Base-by-base conservation (phyloP, 2,329 filamentous ascomycete genomes). In the Cladosporium oxysporum region DNA sequence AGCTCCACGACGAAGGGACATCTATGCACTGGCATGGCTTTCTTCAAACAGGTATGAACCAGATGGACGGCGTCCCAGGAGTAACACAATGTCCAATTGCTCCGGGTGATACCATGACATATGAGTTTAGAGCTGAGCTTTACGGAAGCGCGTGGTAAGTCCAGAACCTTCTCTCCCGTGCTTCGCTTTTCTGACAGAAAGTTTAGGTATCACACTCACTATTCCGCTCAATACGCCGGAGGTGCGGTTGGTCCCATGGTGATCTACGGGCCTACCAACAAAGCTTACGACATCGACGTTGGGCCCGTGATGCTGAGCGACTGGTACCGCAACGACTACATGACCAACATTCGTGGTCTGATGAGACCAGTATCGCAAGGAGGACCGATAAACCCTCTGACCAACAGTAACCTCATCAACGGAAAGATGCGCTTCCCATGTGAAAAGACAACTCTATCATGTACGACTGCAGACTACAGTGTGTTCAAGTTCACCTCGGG, bases 1-100 rank as follows among this genome's bases (percentile, higher is more conserved):
- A 70, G n/a, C 71, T 80, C 28, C 28, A 66, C 33, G 78, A 80
- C 66, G 79, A 79, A 2, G 57, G 57, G 5, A 85, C 79, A 0
- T 81, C 83, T 1, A 83, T 84, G 79, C 81, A 87, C 23, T 82
- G 82, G 82, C 83, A 84, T 66, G 62, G 62, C 7, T 67, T 84
- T 3, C 76, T 78, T 29, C 81, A 81, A 68, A 83, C 76, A 66
- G 84, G 81, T 66, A 86, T 83, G 0, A 88, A 87, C 69, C 75
- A 79, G 47, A 78, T 82, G 65, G 83, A 85, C 66, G 83, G 83
- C 55, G 81, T 80, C 53, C 80, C 80, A 58, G 79, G 79, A 28
- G 74, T 82, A 3, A 64, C 62, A 21, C 62, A 64, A 41, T 59
- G 57, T 14, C 35, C 57, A 6, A 78, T 80, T 18, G 74, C 78